Evolutionary conservation across 2,329 filamentous ascomycete genomes (phyloP).

Genomic region (Neodidymelliopsis sp.): DNA sequence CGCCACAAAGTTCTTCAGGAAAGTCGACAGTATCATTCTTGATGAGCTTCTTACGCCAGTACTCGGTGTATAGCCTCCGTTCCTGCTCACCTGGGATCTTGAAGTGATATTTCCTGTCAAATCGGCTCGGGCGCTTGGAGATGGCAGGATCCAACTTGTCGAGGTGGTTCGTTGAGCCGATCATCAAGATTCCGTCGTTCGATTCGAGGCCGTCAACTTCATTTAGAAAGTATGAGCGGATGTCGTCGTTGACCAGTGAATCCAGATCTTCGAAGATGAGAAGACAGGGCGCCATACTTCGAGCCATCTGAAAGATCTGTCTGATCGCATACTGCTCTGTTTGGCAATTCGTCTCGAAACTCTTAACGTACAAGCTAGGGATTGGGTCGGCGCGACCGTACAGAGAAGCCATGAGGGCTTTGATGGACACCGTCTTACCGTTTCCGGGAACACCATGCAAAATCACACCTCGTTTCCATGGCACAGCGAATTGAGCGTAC

Average conservation of each 20-base stretch:
- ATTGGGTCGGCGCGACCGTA: constrained; percentile 59
- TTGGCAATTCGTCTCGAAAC: constrained; percentile 52
- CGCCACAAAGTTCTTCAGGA: constrained; percentile 43
- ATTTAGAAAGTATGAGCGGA: constrained; percentile 74
- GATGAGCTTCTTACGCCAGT: constrained; percentile 51
- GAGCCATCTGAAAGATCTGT: constrained; percentile 57
- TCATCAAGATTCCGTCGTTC: constrained; percentile 74
- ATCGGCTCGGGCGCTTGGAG: constrained; percentile 52
- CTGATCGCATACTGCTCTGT: constrained; percentile 61
- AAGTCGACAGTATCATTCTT: constrained; percentile 45
- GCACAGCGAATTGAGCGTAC: constrained; percentile 54
- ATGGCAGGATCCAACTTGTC: constrained; percentile 71
- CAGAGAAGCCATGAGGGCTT: constrained; percentile 70
- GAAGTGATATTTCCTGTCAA: constrained; percentile 56
- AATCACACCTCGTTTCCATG: constrained; percentile 58
- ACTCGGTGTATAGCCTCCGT: constrained; percentile 49
- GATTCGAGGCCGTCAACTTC: constrained; percentile 72
- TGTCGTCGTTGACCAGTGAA: constrained; percentile 64
- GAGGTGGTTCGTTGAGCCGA: constrained; percentile 68
- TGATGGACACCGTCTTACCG: constrained; percentile 73
- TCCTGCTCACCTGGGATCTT: constrained; percentile 46
- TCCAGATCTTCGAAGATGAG: constrained; percentile 76
- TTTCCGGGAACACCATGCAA: constrained; percentile 66
- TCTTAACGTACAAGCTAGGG: constrained; percentile 63
- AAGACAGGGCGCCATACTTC: constrained; percentile 69